Percentiles rank a stretch among this genome's conserved stretches.
Evolutionary conservation across 2,329 filamentous ascomycete species (phyloP).

Genomic region (Alternaria arborescens): DNA sequence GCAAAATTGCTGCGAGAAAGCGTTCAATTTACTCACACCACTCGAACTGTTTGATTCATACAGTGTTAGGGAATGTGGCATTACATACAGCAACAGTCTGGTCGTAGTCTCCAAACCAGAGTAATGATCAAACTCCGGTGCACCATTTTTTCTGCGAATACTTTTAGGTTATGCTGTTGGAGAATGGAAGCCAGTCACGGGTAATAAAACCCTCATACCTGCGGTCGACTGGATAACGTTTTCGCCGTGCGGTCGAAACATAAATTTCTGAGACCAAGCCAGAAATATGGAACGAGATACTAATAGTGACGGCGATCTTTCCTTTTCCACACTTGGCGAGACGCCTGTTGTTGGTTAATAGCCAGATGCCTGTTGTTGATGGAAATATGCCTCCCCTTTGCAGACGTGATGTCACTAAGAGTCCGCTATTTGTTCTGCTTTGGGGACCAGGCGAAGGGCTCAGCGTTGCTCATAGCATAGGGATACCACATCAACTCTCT

Average conservation of each 20-base stretch:
- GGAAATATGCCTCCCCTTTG: neutral
- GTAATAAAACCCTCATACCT: neutral
- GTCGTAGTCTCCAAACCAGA: neutral
- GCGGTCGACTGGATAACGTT: neutral
- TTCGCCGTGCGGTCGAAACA: neutral
- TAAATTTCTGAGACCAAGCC: neutral
- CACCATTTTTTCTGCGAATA: neutral
- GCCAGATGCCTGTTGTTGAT: no score
- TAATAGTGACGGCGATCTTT: neutral
- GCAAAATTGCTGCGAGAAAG: neutral
- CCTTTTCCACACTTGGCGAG: neutral
- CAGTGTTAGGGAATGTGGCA: neutral
- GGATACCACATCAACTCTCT: no score
- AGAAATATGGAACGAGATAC: neutral
- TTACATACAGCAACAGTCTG: neutral
- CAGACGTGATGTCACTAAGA: neutral
- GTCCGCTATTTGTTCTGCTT: neutral
- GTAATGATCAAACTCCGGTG: neutral
- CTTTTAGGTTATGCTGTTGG: neutral
- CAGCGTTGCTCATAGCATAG: neutral
- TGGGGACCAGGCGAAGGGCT: neutral
- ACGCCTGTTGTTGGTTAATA: no score
- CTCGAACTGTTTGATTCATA: neutral
- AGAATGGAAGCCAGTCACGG: neutral
- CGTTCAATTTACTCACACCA: neutral